Base-by-base conservation (phyloP, 331 rosid genomes). In the Telfairia occidentalis region DNA sequence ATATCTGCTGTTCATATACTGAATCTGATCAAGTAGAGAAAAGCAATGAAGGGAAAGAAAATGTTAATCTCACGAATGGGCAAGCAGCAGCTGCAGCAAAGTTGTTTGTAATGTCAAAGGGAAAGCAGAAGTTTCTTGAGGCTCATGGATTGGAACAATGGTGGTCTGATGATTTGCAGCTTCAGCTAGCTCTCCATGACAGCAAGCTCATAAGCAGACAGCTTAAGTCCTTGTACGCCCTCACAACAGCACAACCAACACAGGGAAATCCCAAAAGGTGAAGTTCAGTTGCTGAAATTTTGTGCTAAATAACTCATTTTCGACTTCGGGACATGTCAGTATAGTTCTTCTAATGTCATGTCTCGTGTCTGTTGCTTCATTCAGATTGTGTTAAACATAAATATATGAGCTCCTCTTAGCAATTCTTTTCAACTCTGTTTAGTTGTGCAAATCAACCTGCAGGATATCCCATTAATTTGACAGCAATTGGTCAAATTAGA, bases 101-200 rank as follows among this genome's bases (percentile, higher is more conserved):
- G 82, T 81, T 95, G 81, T 92, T 87, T 79, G 96, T 92, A 77
- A 90, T 84, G 77, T 87, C 99, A 0, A 95, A 92, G 78, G 97
- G 94, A 67, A 92, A 92, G 59, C 99, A 95, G 84, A 90, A 81
- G 84, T 95, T 95, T 86, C 71, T 87, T 19, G 96, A 92, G 81
- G 99, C 99, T 81, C 99, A 95, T 82, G 99, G 97, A 9, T 43
- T 92, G 70, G 93, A 89, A 78, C 97, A 95, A 72, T 95, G 99
- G 99, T 95, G 97, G 97, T 92, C 99, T 37, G 94, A 91, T 72
- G 97, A 90, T 78, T 81, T 89, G 78, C 92, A 92, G 69, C 96
- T 90, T 84, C 92, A 90, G 67, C 76, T 87, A 81, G 96, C 88
- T 78, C 86, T 86, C 37, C 88, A 90, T 42, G 89, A 83, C 19